Evolutionary conservation across 768 basidiomycete species (phyloP).

Genomic region (Suillus subalutaceus): DNA sequence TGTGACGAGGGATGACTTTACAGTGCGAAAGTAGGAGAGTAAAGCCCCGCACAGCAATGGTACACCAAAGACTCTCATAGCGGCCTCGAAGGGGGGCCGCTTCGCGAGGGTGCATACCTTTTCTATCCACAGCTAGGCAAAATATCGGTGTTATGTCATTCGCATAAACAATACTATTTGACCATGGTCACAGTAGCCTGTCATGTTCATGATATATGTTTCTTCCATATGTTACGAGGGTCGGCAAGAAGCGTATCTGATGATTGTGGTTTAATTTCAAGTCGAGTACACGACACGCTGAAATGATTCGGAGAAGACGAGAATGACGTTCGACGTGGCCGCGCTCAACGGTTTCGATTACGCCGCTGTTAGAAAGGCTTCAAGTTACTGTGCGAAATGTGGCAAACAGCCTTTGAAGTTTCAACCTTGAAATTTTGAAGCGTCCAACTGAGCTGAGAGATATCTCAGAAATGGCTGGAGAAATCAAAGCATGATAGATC

Average conservation of each 20-base stretch:
- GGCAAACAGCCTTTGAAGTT: not conserved
- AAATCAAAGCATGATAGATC: not conserved
- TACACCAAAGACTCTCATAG: conserved; percentile 24
- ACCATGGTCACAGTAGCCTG: conserved; percentile 16
- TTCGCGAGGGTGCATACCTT: conserved; percentile 13
- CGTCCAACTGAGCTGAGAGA: not conserved
- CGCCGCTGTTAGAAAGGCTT: not conserved
- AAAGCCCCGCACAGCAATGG: conserved; percentile 24
- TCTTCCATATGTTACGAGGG: not conserved
- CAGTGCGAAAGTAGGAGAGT: conserved; percentile 21
- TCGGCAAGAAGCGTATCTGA: not conserved
- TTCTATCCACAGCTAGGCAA: conserved; percentile 14
- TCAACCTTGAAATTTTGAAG: not conserved
- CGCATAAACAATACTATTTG: conserved; percentile 10
- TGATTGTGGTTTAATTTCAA: not conserved
- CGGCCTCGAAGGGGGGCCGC: conserved; percentile 4
- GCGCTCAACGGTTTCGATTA: not conserved
- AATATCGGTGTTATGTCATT: conserved; percentile 9
- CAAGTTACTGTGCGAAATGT: not conserved
- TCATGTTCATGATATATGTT: not conserved
- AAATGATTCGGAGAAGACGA: not conserved
- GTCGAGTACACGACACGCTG: not conserved
- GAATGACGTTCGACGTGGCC: not conserved
- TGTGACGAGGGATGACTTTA: conserved; percentile 16
- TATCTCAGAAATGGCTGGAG: not conserved